A percentile compares a stretch with the other conserved stretches of the same genome.
These are phyloP conservation scores for Hemileccinum rubropunctum DNA, from an alignment of 768 basidiomycete genomes.

Conservation along the genomic window DNA sequence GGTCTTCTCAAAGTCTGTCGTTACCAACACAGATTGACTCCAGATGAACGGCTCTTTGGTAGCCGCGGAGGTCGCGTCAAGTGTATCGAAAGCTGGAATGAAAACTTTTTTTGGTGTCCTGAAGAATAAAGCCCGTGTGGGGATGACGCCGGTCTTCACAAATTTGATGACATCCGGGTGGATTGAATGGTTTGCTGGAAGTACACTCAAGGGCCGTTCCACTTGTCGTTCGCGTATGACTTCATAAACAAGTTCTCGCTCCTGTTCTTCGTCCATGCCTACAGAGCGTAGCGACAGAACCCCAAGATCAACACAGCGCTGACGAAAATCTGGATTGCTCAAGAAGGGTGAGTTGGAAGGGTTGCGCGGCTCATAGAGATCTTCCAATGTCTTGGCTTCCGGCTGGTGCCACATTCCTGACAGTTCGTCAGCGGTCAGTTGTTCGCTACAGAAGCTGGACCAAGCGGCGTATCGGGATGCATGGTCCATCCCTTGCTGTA, in stretches of 20 bases:
- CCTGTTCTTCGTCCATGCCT: conserved; percentile 30
- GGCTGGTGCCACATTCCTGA: conserved; percentile 36
- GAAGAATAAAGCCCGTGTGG: not conserved
- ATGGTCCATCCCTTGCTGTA: conserved; percentile 39
- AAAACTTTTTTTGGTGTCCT: conserved; percentile 17
- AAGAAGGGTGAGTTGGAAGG: conserved; percentile 19
- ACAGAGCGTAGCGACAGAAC: not conserved
- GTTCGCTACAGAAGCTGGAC: conserved; percentile 12
- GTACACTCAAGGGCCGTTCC: conserved; percentile 31
- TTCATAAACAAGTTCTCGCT: conserved; percentile 43
- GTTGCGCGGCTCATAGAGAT: conserved; percentile 29
- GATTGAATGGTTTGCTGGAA: conserved; percentile 18
- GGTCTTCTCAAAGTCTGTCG: conserved; percentile 9
- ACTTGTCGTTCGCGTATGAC: conserved; percentile 38
- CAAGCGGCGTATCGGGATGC: conserved; percentile 22
- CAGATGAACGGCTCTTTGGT: conserved; percentile 19
- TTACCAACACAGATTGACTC: conserved; percentile 7
- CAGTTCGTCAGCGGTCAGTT: conserved; percentile 1
- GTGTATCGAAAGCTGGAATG: conserved; percentile 9
- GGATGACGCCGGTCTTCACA: conserved; percentile 27
- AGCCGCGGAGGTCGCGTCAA: not conserved
- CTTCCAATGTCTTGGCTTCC: conserved; percentile 37
- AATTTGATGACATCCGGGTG: conserved; percentile 16
- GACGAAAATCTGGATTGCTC: conserved; percentile 7
- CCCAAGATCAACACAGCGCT: conserved; percentile 9